A percentile compares a stretch with the other conserved stretches of the same genome.
Conservation (phyloP, 1,284 basidiomycete species). For the Earliella scabrosa region DNA sequence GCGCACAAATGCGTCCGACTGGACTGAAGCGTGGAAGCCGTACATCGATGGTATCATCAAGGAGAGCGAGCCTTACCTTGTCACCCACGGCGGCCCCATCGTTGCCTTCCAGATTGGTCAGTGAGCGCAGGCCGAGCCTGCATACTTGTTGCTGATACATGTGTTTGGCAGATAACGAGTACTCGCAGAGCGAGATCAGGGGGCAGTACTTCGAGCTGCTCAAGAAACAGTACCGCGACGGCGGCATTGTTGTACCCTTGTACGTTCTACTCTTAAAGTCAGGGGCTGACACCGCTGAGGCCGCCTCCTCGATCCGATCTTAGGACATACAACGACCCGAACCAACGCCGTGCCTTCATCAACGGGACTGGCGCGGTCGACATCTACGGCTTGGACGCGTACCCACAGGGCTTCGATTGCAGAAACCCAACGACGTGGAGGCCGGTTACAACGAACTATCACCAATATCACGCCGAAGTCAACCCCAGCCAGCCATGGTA, state of each 20-base stretch:
- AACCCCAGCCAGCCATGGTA: constrained; percentile 69
- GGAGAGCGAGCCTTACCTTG: constrained; percentile 67
- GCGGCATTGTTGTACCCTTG: constrained; percentile 68
- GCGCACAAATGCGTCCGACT: constrained; percentile 74
- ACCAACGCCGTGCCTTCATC: constrained; percentile 63
- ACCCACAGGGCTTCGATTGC: constrained; percentile 78
- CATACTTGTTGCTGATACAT: not conserved
- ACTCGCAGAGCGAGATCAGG: constrained; percentile 49
- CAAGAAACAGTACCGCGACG: constrained; percentile 55
- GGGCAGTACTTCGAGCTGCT: constrained; percentile 73
- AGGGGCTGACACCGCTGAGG: no score
- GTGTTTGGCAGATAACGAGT: constrained; percentile 70
- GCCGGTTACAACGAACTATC: constrained; percentile 58
- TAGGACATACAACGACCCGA: constrained; percentile 72
- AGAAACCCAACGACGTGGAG: constrained; percentile 66
- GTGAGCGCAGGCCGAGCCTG: no score
- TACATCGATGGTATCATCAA: constrained; percentile 71
- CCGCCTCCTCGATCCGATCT: not conserved
- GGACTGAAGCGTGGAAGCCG: constrained; percentile 67
- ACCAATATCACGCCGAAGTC: constrained; percentile 56
- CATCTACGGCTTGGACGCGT: constrained; percentile 62
- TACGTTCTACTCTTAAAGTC: no score
- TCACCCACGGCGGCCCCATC: constrained; percentile 74
- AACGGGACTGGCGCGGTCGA: constrained; percentile 67
- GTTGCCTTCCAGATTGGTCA: constrained; percentile 45